phyloP scores from a whole-genome alignment of 164 flowering plant genomes.

The Aristolochia fimbriata region DNA sequence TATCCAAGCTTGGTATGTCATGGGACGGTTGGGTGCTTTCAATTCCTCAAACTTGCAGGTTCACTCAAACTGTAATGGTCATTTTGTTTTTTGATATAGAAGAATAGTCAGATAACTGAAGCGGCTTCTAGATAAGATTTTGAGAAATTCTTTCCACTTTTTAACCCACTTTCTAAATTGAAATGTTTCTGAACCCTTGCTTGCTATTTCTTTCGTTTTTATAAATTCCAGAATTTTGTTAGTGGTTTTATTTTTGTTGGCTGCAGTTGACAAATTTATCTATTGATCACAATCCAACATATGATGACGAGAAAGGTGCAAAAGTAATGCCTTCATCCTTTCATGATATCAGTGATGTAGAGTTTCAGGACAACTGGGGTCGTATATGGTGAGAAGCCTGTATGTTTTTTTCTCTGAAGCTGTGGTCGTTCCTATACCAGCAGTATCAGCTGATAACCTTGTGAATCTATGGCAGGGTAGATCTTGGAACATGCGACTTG shows the following conservation, averaged over 20 bases:
- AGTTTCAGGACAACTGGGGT: constrained; percentile 95
- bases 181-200: too few species aligned
- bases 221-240: too few species aligned
- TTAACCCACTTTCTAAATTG: too few species aligned
- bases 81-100: background rate
- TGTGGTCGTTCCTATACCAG: background rate
- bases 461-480: constrained; percentile 55
- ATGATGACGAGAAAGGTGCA: constrained; percentile 67
- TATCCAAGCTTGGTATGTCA: constrained; percentile 87
- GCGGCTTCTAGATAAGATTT: background rate
- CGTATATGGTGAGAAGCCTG: constrained; percentile 55
- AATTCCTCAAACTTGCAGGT: constrained; percentile 91
- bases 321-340: constrained; percentile 82
- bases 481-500: constrained; percentile 82
- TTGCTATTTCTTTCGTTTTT: too few species aligned
- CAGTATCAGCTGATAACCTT: background rate
- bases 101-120: background rate
- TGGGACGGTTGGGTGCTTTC: constrained; percentile 88
- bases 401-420: background rate
- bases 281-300: constrained; percentile 61
- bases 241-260: background rate
- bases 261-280: constrained; percentile 62
- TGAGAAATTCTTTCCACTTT: too few species aligned
- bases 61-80: background rate
- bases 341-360: constrained; percentile 87